phyloP scores from a whole-genome alignment of 2,329 filamentous ascomycete species.

The Chaetomium strumarium region DNA sequence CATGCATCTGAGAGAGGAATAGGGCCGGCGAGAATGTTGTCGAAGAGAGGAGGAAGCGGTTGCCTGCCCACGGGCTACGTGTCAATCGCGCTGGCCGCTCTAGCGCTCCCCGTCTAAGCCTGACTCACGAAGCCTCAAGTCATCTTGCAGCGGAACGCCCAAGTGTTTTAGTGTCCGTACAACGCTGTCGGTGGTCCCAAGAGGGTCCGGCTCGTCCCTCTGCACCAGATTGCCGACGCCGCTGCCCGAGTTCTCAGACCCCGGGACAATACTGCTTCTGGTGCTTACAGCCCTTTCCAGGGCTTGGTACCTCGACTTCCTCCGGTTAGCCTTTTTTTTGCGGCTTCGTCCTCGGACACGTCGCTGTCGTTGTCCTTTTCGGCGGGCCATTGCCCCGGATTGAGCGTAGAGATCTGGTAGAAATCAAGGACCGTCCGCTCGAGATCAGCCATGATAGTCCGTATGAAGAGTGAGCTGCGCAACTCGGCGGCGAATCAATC shows the following conservation, averaged over 20 bases:
- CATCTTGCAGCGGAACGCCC: constrained; percentile 78
- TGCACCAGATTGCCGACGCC: constrained; percentile 74
- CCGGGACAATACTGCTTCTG: constrained; percentile 58
- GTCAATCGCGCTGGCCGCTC: constrained; percentile 7
- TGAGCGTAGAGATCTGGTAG: constrained; percentile 76
- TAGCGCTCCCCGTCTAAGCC: neutral
- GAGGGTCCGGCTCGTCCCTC: constrained; percentile 85
- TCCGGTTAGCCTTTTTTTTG: constrained; percentile 48
- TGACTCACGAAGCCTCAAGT: constrained; percentile 64
- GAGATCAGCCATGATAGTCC: constrained; percentile 55
- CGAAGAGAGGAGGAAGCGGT: constrained; percentile 90
- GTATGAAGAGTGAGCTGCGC: neutral
- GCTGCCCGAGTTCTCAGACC: constrained; percentile 58
- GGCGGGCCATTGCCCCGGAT: constrained; percentile 78
- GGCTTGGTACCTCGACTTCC: constrained; percentile 77
- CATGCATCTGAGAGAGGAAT: constrained; percentile 89
- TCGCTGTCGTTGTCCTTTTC: constrained; percentile 72
- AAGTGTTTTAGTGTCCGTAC: constrained; percentile 70
- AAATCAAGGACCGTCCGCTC: constrained; percentile 77
- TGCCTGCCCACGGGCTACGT: constrained; percentile 47
- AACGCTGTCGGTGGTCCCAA: constrained; percentile 85
- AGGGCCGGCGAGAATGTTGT: constrained; percentile 90
- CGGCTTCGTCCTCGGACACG: constrained; percentile 53
- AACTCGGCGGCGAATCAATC: no score
- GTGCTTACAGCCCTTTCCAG: constrained; percentile 70